Evolutionary conservation across 1,284 basidiomycete species (phyloP), one percentile per base, ranked within the genome.

Genomic region (Leccinum pseudoinsigne): DNA sequence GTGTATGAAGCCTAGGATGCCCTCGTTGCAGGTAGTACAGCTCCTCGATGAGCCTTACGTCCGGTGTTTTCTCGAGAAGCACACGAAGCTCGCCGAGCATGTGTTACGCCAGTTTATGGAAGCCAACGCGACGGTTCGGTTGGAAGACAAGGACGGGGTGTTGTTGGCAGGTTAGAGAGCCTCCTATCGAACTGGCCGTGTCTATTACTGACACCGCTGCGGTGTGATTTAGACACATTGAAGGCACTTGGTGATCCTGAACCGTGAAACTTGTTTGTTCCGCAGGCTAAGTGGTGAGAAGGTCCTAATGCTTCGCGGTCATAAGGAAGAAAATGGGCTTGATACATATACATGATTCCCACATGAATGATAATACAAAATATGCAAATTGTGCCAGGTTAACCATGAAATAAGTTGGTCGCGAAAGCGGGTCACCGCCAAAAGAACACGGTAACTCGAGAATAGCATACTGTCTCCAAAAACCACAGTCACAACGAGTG

Each of bases 361-460:
- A 64, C 47, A 56, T 62, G 58, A 65, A 60, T 60, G 64, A 73
- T 72, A 74, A 73, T 74, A 74, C 74, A 73, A 65, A 66, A 67
- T 72, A 73, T 73, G 62, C 56, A 50, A 65, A 50, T 63, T 61
- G 58, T 64, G 66, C 58, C 62, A 64, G 62, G 66, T 61, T 56
- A 65, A 62, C 70, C 68, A 67, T 61, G 67, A 64, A 68, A 26
- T 71, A 68, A 63, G 58, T 62, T 66, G 59, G 34, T 56, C 58
- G 62, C 60, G 61, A 58, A 62, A 62, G 67, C 55, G 69, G 58
- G 61, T 6, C 66, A 71, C 65, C 26, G 36, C 59, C 55, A 64
- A 60, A 55, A 55, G 38, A 68, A 40, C 58, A 60, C 5, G 55
- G 50, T 16, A 63, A 55, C 58, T 55, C 42, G 28, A 12, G 50